A percentile compares a stretch with the other conserved stretches of the same genome.
Evolutionary conservation across 2,329 filamentous ascomycete species (phyloP).

Genomic region (Fusarium sp.): DNA sequence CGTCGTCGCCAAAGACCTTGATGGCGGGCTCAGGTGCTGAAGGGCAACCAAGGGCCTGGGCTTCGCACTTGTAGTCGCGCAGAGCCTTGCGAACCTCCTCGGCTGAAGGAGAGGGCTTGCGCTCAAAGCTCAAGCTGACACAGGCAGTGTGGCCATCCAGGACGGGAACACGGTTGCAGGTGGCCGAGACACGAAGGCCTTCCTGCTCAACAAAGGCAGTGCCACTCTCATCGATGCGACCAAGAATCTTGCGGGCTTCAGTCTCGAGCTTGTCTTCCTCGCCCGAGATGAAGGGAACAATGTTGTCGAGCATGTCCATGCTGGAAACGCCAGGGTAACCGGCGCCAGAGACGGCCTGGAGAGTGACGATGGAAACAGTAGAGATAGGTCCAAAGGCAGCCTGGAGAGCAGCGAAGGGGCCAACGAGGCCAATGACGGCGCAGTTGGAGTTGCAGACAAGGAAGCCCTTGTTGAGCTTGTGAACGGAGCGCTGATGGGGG

Average conservation of each 20-base stretch:
- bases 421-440: constrained; percentile 94
- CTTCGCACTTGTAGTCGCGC: constrained; percentile 83
- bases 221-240: constrained; percentile 74
- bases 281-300: constrained; percentile 91
- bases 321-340: constrained; percentile 90
- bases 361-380: constrained; percentile 81
- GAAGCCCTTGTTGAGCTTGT: constrained; percentile 84
- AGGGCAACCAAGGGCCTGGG: constrained; percentile 83
- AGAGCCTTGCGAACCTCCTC: constrained; percentile 83
- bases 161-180: constrained; percentile 95
- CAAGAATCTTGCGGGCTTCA: constrained; percentile 95
- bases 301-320: constrained; percentile 97
- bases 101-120: constrained; percentile 76
- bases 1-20: constrained; percentile 78
- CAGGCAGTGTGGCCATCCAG: constrained; percentile 96
- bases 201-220: constrained; percentile 82
- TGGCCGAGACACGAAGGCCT: constrained; percentile 80
- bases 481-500: constrained; percentile 82
- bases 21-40: constrained; percentile 87
- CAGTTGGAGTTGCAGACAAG: constrained; percentile 98
- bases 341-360: constrained; percentile 94
- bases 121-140: constrained; percentile 85
- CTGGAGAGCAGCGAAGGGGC: constrained; percentile 91
- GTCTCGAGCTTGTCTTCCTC: constrained; percentile 97
- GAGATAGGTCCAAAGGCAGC: constrained; percentile 86